Percentiles rank a stretch among this genome's conserved stretches.
Evolutionary conservation across 495 filamentous ascomycete species (phyloP).

Genomic region (Aspergillus wentii): DNA sequence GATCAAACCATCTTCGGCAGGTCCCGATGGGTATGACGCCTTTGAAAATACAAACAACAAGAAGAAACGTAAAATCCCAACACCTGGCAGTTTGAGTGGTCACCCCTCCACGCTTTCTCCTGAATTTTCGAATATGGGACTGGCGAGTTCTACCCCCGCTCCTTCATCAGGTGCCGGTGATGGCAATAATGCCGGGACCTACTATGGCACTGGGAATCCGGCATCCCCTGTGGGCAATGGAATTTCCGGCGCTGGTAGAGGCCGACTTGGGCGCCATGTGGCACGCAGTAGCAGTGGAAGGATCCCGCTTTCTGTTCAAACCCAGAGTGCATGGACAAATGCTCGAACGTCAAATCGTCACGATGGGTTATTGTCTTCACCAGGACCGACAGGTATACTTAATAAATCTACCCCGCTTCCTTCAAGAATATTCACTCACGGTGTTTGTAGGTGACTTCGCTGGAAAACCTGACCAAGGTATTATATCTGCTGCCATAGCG

Average conservation of each 20-base stretch:
- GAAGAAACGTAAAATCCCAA: slow-evolving; percentile 97
- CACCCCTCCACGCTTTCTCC: slow-evolving; percentile 60
- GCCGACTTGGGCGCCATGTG: slow-evolving; percentile 62
- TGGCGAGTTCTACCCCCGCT: slow-evolving; percentile 42
- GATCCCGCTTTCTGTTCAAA: slow-evolving; percentile 53
- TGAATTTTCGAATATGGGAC: slow-evolving; percentile 58
- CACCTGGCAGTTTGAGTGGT: slow-evolving; percentile 62
- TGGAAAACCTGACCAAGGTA: slow-evolving; percentile 55
- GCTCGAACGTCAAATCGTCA: slow-evolving; percentile 29
- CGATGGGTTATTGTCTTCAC: slow-evolving; percentile 35
- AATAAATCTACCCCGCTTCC: background rate
- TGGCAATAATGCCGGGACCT: slow-evolving; percentile 45
- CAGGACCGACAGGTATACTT: slow-evolving; percentile 31
- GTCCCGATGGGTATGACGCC: slow-evolving; percentile 86
- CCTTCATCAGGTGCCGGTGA: slow-evolving; percentile 37
- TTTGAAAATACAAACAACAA: slow-evolving; percentile 99
- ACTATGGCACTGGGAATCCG: slow-evolving; percentile 51
- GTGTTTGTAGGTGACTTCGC: slow-evolving; percentile 24
- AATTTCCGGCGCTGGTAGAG: slow-evolving; percentile 74
- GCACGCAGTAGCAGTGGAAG: slow-evolving; percentile 50
- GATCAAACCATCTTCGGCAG: slow-evolving; percentile 30
- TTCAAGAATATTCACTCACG: slow-evolving; percentile 6
- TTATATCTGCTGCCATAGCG: slow-evolving; percentile 86
- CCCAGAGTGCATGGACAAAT: slow-evolving; percentile 32
- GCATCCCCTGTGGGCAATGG: slow-evolving; percentile 50